These are phyloP conservation scores for Candida taoyuanica DNA, from an alignment of 805 yeast genomes.

Conservation along the genomic window DNA sequence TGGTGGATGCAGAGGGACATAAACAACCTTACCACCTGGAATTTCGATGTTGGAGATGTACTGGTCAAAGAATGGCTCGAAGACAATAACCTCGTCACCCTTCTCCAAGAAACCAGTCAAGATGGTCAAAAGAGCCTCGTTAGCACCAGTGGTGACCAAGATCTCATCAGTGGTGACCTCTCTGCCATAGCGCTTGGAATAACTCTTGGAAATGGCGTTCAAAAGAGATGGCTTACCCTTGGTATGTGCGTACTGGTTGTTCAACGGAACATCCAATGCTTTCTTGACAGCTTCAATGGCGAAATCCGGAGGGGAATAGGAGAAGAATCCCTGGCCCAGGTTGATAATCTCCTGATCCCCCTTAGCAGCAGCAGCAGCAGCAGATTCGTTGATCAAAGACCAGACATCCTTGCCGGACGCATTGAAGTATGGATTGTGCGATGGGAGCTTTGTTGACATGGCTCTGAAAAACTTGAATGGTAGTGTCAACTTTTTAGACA, in stretches of 20 bases:
- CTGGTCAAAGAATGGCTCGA: constrained; percentile 97
- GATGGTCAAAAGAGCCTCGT: constrained; percentile 86
- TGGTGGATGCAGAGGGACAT: constrained; percentile 85
- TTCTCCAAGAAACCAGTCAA: constrained; percentile 79
- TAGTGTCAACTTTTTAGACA: not conserved
- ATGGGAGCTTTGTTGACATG: constrained; percentile 31
- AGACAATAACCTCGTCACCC: constrained; percentile 94
- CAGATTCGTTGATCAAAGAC: constrained; percentile 93
- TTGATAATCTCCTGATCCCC: constrained; percentile 80
- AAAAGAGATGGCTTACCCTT: constrained; percentile 78
- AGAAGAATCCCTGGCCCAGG: constrained; percentile 96
- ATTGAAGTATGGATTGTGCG: constrained; percentile 64
- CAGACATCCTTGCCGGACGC: constrained; percentile 85
- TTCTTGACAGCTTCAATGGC: constrained; percentile 77
- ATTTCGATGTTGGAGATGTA: constrained; percentile 91
- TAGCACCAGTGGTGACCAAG: constrained; percentile 92
- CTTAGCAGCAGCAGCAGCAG: constrained; percentile 63
- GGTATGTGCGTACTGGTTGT: constrained; percentile 91
- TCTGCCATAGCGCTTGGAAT: constrained; percentile 62
- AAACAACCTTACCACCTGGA: constrained; percentile 88
- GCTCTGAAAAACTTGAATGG: constrained; percentile 4
- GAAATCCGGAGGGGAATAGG: constrained; percentile 93
- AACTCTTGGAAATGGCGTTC: constrained; percentile 63
- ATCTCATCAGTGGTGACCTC: constrained; percentile 56
- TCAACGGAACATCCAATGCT: constrained; percentile 67